Conservation (phyloP, 306 rosid species). For the Lablab purpureus region DNA sequence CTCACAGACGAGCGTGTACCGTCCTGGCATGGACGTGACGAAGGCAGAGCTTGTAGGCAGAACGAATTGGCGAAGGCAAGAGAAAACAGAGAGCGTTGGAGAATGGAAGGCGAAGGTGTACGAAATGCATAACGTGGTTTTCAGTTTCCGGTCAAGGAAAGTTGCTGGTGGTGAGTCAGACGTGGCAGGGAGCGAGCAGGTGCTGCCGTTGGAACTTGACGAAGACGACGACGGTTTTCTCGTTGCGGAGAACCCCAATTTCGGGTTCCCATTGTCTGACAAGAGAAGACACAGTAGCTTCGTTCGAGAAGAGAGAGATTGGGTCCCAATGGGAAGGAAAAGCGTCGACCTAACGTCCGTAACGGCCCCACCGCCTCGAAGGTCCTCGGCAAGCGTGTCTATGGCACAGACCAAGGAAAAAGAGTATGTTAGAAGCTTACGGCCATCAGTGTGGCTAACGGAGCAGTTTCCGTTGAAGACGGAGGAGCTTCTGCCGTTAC, state of each 20-base stretch:
- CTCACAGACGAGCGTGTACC: slow-evolving; percentile 80
- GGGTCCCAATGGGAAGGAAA: slow-evolving; percentile 72
- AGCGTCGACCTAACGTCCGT: slow-evolving; percentile 68
- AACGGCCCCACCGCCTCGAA: slow-evolving; percentile 53
- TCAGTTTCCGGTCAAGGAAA: slow-evolving; percentile 85
- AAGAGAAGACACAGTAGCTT: slow-evolving; percentile 84
- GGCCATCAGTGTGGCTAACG: slow-evolving; percentile 89
- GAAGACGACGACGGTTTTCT: slow-evolving; percentile 89
- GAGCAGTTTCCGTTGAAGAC: slow-evolving; percentile 87
- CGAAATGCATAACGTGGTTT: slow-evolving; percentile 81
- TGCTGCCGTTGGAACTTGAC: slow-evolving; percentile 82
- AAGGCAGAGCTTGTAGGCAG: slow-evolving; percentile 79
- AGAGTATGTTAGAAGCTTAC: slow-evolving; percentile 72
- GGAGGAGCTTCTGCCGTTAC: slow-evolving; percentile 86
- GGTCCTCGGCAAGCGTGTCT: slow-evolving; percentile 39
- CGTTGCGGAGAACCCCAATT: slow-evolving; percentile 79
- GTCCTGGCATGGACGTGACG: slow-evolving; percentile 94
- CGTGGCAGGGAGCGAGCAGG: slow-evolving; percentile 83
- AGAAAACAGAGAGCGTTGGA: slow-evolving; percentile 82
- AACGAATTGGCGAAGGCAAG: slow-evolving; percentile 87
- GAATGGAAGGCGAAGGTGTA: slow-evolving; percentile 83
- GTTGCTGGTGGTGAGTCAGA: slow-evolving; percentile 63
- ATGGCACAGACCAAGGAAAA: slow-evolving; percentile 76
- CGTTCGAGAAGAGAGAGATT: slow-evolving; percentile 77
- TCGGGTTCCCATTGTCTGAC: slow-evolving; percentile 55